Evolutionary conservation across 2,329 filamentous ascomycete species (phyloP).

Genomic region (Stromatinia cepivora): DNA sequence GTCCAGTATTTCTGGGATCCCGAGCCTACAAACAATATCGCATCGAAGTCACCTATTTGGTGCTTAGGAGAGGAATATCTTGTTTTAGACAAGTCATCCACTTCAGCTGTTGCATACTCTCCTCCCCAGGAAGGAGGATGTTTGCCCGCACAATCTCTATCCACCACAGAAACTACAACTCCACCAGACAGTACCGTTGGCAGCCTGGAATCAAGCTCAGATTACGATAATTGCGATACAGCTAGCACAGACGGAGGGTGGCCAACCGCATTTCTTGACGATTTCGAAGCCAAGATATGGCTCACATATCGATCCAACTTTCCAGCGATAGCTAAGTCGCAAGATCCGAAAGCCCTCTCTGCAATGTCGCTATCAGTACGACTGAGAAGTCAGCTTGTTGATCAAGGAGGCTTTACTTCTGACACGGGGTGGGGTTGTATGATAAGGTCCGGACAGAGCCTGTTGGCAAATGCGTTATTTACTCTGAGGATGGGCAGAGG

Average conservation of each 20-base stretch:
- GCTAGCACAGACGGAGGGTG: slow-evolving; percentile 56
- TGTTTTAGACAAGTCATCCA: slow-evolving; percentile 24
- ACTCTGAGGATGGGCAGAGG: slow-evolving; percentile 76
- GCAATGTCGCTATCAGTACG: slow-evolving; percentile 82
- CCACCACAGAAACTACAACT: slow-evolving; percentile 31
- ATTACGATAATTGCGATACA: slow-evolving; percentile 33
- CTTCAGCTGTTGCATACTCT: slow-evolving; percentile 23
- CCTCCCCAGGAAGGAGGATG: slow-evolving; percentile 27
- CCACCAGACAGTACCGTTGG: slow-evolving; percentile 40
- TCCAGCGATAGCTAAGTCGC: slow-evolving; percentile 74
- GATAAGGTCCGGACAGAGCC: slow-evolving; percentile 93
- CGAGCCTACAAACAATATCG: slow-evolving; percentile 76
- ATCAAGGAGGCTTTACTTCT: slow-evolving; percentile 81
- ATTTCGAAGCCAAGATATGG: slow-evolving; percentile 93
- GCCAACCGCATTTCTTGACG: slow-evolving; percentile 82
- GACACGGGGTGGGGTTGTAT: slow-evolving; percentile 99
- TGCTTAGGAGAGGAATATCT: slow-evolving; percentile 68
- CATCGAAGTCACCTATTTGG: slow-evolving; percentile 73
- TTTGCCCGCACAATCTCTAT: slow-evolving; percentile 17
- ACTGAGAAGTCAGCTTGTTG: slow-evolving; percentile 75
- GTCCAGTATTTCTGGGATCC: slow-evolving; percentile 93
- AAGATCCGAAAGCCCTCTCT: slow-evolving; percentile 68
- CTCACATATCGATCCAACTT: slow-evolving; percentile 95
- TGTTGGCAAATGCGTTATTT: slow-evolving; percentile 82
- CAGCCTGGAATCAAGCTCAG: slow-evolving; percentile 36